phyloP scores from a whole-genome alignment of 2,329 filamentous ascomycete genomes.

The Emmonsia crescens region DNA sequence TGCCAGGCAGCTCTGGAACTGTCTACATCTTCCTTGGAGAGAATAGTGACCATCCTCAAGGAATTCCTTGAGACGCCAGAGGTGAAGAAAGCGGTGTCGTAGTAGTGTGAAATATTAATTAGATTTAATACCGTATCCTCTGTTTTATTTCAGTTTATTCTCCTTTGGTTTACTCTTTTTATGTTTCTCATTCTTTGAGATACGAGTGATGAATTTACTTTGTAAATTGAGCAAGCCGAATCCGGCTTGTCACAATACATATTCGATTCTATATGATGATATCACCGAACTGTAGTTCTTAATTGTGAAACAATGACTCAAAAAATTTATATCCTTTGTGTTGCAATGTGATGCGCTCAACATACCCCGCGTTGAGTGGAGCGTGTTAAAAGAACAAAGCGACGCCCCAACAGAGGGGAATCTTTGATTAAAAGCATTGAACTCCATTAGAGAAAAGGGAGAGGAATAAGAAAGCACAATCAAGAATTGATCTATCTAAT shows the following conservation, averaged over 20 bases:
- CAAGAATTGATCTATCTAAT: background rate
- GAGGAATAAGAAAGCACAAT: background rate
- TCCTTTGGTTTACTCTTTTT: background rate
- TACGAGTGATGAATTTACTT: background rate
- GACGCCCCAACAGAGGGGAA: too few relatives aligned
- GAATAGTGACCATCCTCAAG: conserved; percentile 66
- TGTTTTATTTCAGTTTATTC: background rate
- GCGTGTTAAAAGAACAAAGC: too few relatives aligned
- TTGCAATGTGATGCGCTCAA: background rate
- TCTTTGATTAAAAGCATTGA: too few relatives aligned
- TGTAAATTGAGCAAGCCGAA: background rate
- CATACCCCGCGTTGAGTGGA: background rate
- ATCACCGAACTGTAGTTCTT: background rate
- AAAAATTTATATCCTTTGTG: background rate
- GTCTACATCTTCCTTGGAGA: conserved; percentile 70
- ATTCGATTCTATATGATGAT: background rate
- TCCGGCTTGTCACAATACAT: background rate
- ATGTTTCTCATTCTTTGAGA: background rate
- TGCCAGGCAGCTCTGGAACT: conserved; percentile 53
- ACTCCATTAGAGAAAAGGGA: too few relatives aligned
- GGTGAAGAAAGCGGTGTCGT: conserved; percentile 20
- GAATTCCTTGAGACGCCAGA: conserved; percentile 48
- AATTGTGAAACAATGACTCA: background rate
- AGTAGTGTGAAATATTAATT: background rate
- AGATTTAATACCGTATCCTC: background rate